These are phyloP conservation scores for Pyricularia grisea DNA, from an alignment of 2,329 filamentous ascomycete genomes.

Conservation along the genomic window DNA sequence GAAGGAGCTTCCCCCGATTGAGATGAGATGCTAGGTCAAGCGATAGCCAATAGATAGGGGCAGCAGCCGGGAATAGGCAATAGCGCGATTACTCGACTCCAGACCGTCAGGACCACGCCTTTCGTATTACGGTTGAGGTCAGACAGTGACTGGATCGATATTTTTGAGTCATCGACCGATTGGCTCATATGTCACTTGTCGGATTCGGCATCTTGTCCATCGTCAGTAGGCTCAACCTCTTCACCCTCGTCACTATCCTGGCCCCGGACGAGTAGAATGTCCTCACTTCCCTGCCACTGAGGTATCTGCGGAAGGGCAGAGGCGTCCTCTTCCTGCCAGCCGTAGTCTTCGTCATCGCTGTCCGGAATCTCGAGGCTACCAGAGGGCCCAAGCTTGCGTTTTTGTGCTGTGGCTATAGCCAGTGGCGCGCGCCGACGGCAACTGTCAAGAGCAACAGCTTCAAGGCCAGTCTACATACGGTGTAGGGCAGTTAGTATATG, in stretches of 20 bases:
- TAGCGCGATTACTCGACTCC: background rate
- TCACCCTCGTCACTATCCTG: constrained; percentile 10
- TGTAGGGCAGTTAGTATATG: background rate
- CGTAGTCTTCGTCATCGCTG: constrained; percentile 59
- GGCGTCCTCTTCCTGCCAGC: constrained; percentile 61
- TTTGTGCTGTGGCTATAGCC: constrained; percentile 28
- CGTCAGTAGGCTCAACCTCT: constrained; percentile 5
- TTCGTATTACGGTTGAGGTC: background rate
- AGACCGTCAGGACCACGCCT: background rate
- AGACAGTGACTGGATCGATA: background rate
- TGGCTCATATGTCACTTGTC: background rate
- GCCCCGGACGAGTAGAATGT: constrained; percentile 39
- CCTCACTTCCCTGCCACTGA: constrained; percentile 61
- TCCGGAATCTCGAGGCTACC: constrained; percentile 47
- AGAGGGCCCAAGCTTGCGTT: constrained; percentile 56
- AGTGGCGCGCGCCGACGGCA: background rate
- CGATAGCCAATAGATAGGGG: background rate
- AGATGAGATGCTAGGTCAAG: background rate
- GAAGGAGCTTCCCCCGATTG: background rate
- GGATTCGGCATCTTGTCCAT: background rate
- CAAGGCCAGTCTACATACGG: constrained; percentile 30
- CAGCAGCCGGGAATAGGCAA: background rate
- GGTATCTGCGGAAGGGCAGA: constrained; percentile 48
- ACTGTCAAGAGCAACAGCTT: constrained; percentile 18
- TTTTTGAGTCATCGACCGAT: background rate